Evolutionary conservation across 495 filamentous ascomycete species (phyloP), one percentile per base, ranked within the genome.

Genomic region (Hypoxylon lenormandii): DNA sequence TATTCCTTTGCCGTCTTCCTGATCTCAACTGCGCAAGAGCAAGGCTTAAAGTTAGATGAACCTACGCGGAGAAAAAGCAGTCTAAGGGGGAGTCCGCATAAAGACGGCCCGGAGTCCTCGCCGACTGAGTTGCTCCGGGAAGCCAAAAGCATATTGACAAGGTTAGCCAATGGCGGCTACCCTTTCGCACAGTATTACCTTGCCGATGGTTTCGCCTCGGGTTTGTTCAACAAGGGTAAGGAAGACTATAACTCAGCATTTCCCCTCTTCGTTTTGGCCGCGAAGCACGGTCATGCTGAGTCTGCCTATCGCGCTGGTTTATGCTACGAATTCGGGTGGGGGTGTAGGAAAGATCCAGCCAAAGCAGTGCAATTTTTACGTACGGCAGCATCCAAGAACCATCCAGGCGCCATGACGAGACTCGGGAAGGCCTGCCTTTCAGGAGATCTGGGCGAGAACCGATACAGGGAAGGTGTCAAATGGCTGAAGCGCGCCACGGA

Each of bases 251-350:
- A 95, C 63, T 88, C 89, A 10, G 93, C 94, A 1, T 98, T 97
- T 72, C 87, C 91, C 0, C 87, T 97, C 5, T 99, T 99, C 75
- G 82, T 97, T 30, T 87, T 94, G 1, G 96, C 96, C 11, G 93
- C 91, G 76, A 99, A 98, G 80, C 96, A 97, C 77, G 96, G 95
- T 28, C 95, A 99, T 75, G 91, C 96, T 26, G 95, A 99, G 80
- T 93, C 96, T 23, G 94, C 89, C 42, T 99, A 97, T 79, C 90
- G 95, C 53, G 90, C 94, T 47, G 95, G 91, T 3, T 81, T 99
- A 36, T 98, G 94, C 81, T 97, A 97, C 79, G 95, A 99, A 74
- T 98, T 97, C 79, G 96, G 93, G 64, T 98, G 96, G 95, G 95
- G 95, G 18, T 93, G 89, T 60, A 86, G 92, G 33, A 92, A 91